These are phyloP conservation scores for Sordariomycetes sp. DNA, from an alignment of 2,329 filamentous ascomycete species.

Conservation along the genomic window DNA sequence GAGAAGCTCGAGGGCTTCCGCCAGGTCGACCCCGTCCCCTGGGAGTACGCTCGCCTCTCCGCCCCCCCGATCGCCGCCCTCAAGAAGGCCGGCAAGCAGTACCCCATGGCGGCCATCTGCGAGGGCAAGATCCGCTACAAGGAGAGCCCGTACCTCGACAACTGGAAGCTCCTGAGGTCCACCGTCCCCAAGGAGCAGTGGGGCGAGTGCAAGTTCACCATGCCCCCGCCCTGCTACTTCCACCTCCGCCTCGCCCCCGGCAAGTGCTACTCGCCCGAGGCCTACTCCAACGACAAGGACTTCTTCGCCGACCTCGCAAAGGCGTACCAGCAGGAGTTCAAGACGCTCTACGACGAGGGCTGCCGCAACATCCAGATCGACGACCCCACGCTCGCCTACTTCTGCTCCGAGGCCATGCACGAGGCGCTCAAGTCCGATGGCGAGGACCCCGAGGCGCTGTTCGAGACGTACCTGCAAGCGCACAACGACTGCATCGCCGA, in stretches of 20 bases:
- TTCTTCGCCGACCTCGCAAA: constrained; percentile 44
- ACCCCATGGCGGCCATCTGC: constrained; percentile 24
- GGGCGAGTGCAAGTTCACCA: constrained; percentile 53
- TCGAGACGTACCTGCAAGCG: constrained; percentile 57
- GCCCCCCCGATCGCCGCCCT: constrained; percentile 24
- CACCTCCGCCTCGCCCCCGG: constrained; percentile 38
- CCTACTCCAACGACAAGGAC: constrained; percentile 36
- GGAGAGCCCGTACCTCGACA: constrained; percentile 26
- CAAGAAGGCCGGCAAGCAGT: constrained; percentile 21
- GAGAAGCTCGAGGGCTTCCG: constrained; percentile 28
- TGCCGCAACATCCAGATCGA: constrained; percentile 46
- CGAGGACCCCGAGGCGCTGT: constrained; percentile 44
- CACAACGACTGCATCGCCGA: constrained; percentile 57
- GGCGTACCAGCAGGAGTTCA: constrained; percentile 40
- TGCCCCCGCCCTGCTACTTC: constrained; percentile 57
- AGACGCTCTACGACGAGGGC: constrained; percentile 39
- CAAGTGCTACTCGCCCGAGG: constrained; percentile 36
- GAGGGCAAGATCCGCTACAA: constrained; percentile 27
- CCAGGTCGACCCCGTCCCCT: constrained; percentile 22
- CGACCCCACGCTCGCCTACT: constrained; percentile 50
- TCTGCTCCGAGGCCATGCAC: constrained; percentile 56
- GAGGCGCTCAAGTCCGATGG: constrained; percentile 43
- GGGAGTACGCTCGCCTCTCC: constrained; percentile 21
- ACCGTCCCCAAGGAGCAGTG: constrained; percentile 42
- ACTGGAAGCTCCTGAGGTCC: constrained; percentile 23